Percentiles rank a stretch among this genome's conserved stretches.
Evolutionary conservation across 441 rosid genomes (phyloP).

Genomic region (Aleurites moluccanus): DNA sequence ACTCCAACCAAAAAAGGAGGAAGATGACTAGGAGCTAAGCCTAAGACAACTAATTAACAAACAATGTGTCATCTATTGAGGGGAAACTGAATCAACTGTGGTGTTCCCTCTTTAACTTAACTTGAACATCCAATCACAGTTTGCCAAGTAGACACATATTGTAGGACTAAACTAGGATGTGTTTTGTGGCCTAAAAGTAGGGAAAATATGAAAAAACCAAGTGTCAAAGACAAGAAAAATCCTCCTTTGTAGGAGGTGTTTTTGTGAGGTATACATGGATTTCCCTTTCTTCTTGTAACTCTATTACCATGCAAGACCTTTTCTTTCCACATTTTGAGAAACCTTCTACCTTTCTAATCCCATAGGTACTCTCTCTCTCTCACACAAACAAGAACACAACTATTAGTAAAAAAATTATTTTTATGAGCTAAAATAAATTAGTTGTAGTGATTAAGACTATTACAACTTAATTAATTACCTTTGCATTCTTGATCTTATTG

Average conservation of each 20-base stretch:
- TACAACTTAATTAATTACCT: neutral
- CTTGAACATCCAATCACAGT: neutral
- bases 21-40: neutral
- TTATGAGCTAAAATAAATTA: neutral
- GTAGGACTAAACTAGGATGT: neutral
- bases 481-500: neutral
- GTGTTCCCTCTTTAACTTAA: neutral
- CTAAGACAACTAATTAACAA: neutral
- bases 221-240: conserved; percentile 7
- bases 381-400: neutral
- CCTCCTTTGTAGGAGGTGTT: conserved; percentile 30
- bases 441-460: too few species aligned
- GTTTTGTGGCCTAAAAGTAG: conserved; percentile 14
- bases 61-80: neutral
- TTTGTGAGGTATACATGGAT: conserved; percentile 15
- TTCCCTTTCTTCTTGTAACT: neutral
- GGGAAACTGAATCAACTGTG: too few species aligned
- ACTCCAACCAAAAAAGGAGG: neutral
- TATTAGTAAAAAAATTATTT: neutral
- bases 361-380: conserved; percentile 19
- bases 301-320: conserved; percentile 17
- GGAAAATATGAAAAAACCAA: neutral
- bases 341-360: conserved; percentile 19
- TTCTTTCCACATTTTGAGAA: conserved; percentile 27
- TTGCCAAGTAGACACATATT: neutral